Evolutionary conservation across 75 land plant genomes (phyloP).

Genomic region (Larix kaempferi): DNA sequence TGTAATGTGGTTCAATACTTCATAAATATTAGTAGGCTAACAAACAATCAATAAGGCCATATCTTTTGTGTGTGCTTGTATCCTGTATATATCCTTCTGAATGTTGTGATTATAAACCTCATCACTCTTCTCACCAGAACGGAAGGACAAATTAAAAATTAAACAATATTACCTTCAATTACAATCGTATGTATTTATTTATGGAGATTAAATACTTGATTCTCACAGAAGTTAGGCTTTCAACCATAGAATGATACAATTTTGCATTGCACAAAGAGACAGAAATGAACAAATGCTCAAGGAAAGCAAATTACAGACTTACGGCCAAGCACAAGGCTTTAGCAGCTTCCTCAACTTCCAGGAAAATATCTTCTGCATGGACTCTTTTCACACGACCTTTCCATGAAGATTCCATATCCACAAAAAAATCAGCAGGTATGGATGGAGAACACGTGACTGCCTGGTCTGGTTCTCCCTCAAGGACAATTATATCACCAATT

Average conservation of each 20-base stretch:
- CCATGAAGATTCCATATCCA: conserved; percentile 87
- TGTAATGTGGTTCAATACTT: too few species aligned
- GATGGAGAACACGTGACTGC: conserved; percentile 25
- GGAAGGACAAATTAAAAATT: not conserved
- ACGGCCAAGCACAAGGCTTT: conserved; percentile 56
- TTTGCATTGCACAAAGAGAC: not conserved
- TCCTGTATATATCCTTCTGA: too few species aligned
- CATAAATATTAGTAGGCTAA: too few species aligned
- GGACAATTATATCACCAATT: conserved; percentile 51
- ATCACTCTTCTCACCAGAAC: not conserved
- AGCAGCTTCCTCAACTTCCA: conserved; percentile 72
- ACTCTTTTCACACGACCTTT: conserved; percentile 77
- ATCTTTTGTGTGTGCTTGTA: too few species aligned
- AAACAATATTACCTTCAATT: not conserved
- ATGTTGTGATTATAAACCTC: too few species aligned
- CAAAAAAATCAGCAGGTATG: conserved; percentile 82
- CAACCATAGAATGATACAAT: not conserved
- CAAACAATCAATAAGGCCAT: too few species aligned
- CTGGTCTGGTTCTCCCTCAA: conserved; percentile 60
- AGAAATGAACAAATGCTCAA: not conserved
- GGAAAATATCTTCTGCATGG: conserved; percentile 58
- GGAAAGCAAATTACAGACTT: conserved; percentile 7
- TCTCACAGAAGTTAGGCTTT: not conserved
- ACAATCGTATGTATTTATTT: not conserved
- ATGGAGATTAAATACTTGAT: not conserved